Evolutionary conservation across 768 basidiomycete genomes (phyloP), one percentile per base, ranked within the genome.

Genomic region (Mycena vitilis): DNA sequence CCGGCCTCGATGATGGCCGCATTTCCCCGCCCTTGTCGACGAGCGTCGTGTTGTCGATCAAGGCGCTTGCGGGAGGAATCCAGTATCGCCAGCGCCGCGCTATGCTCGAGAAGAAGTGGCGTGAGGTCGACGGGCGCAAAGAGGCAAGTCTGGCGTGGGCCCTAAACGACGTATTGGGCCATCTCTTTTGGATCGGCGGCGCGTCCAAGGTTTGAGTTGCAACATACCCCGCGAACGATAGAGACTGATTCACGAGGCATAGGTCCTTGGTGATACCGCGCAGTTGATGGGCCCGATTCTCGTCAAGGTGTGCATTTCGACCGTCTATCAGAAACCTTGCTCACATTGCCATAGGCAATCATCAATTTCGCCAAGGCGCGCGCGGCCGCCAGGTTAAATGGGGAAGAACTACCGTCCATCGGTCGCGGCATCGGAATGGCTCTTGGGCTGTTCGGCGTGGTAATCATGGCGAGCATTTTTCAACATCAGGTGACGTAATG

Each of bases 201-300:
- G 73, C 79, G 38, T 86, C 87, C 79, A 91, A 91, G 81, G 86
- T 86, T 40, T n/a, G 69, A 20, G 38, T 23, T 6, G 6, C 3
- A 59, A 45, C 36, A 23, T 20, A 11, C 55, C 16, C 3, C 1
- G 25, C 38, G 47, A 23, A 40, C 23, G 70, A 36, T n/a, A n/a
- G n/a, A n/a, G 23, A 44, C 48, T 69, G n/a, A 63, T 49, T 37
- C 52, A 34, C 36, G 68, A 58, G 38, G 60, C 75, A 30, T 73
- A 90, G 84, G 86, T 91, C 44, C 71, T 89, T 36, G 89, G 87
- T 15, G 91, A 92, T 75, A 87, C 85, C 0, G 72, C 87, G 0
- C 87, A 88, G 74, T 79, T 90, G 40, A 89, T 90, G 84, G 85
- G 86, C 5, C 90, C 91, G 1, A 75, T 92, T 25, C 68, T 91